These are phyloP conservation scores for Straminergon stramineum DNA, from an alignment of 225 moss, liverwort and hornwort genomes.

Conservation along the genomic window DNA sequence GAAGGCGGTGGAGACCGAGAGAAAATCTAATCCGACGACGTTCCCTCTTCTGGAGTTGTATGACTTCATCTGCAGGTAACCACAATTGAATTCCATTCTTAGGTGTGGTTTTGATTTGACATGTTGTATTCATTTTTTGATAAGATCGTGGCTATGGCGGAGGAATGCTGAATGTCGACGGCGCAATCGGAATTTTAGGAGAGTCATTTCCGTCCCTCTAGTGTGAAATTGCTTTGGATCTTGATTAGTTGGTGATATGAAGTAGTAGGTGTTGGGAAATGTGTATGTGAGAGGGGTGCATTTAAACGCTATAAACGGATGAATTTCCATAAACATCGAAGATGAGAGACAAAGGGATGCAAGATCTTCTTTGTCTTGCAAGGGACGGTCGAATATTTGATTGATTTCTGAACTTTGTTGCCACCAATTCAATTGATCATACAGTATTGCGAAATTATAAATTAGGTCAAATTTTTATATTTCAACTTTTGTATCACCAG, in stretches of 20 bases:
- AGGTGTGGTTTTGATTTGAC: neutral
- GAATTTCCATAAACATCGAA: neutral
- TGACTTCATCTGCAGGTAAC: constrained; percentile 9
- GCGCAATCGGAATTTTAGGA: neutral
- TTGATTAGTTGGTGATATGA: neutral
- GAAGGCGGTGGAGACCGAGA: neutral
- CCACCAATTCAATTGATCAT: neutral
- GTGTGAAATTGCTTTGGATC: constrained; percentile 3
- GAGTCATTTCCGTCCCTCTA: neutral
- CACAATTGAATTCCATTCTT: neutral
- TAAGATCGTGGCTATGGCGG: neutral
- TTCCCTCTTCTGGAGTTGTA: neutral
- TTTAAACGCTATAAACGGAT: neutral
- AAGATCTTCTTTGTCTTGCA: neutral
- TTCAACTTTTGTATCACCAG: neutral
- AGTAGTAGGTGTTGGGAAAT: neutral
- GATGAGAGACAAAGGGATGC: neutral
- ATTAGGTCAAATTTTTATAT: neutral
- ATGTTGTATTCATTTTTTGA: neutral
- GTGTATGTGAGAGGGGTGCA: neutral
- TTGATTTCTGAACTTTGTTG: neutral
- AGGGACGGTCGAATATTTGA: neutral
- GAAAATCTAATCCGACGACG: neutral
- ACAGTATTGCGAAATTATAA: neutral
- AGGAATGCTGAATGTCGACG: neutral